Evolutionary conservation across 1,284 basidiomycete species (phyloP), one percentile per base, ranked within the genome.

Genomic region (Porodaedalea pini): DNA sequence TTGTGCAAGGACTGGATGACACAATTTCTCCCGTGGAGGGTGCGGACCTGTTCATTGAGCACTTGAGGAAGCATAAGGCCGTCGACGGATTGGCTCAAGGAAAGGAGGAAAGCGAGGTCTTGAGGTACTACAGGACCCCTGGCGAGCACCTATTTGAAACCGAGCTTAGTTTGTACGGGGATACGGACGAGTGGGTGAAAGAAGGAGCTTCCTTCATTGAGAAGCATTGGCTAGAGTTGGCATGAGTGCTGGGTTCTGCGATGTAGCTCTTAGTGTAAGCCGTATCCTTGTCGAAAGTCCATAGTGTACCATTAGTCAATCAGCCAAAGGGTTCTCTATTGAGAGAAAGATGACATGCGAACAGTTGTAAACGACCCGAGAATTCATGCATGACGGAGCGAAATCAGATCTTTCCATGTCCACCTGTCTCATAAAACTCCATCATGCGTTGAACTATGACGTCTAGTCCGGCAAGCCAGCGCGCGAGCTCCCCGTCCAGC

Each of bases 401-500:
- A 54, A 6, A 10, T 57, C 50, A 57, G 23, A 57, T 52, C 41
- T 44, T 45, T 21, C 49, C 89, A 66, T 88, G 85, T 23, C 78
- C 79, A 1, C 86, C 83, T 41, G 78, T 71, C 63, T 80, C 81
- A 61, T 90, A 81, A 68, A 94, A 93, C 10, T 62, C 67, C 63
- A 83, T 81, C 72, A 92, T 75, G 56, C 82, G 82, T 60, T 71
- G 72, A 40, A 90, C 85, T 59, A 96, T 83, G 47, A 68, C 72
- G 62, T 92, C 88, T 36, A 98, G 76, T 0, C 85, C 91, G 2
- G 68, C 70, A 23, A 98, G 79, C 95, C 95, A 99, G 61, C 81
- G 83, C 41, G 76, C 72, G 32, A 98, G 78, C 70, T 93, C 90
- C 7, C 66, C 70, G 51, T 89, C 79, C 48, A 98, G 86, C 65